Conservation (phyloP, 306 rosid genomes). For the Parietaria judaica region DNA sequence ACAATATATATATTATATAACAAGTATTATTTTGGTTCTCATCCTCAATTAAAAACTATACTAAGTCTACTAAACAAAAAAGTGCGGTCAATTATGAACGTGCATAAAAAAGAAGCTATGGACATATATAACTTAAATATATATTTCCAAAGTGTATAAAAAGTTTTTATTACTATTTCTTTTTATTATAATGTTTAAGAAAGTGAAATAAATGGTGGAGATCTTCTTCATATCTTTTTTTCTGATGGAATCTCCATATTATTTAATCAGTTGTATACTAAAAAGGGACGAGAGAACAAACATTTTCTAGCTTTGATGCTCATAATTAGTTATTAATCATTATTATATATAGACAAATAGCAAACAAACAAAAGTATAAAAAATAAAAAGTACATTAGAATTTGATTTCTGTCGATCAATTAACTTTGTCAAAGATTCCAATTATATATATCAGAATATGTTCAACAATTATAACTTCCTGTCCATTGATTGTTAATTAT, state of each 20-base stretch:
- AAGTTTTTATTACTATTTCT: background rate
- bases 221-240: background rate
- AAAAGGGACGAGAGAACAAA: background rate
- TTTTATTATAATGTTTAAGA: background rate
- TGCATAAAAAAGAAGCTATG: too few species aligned
- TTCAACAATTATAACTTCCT: constrained; percentile 9
- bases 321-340: background rate
- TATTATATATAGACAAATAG: background rate
- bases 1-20: too few species aligned
- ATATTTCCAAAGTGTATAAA: background rate
- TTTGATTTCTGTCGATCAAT: background rate
- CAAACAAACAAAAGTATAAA: background rate
- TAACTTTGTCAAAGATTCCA: constrained; percentile 16
- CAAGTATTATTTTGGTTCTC: too few species aligned
- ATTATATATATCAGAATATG: constrained; percentile 4
- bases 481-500: constrained; percentile 1
- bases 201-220: background rate
- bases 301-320: background rate
- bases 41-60: background rate
- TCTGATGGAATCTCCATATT: background rate
- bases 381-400: background rate
- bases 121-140: too few species aligned
- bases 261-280: background rate
- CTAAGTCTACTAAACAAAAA: background rate
- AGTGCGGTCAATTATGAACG: background rate